These are phyloP conservation scores for Boletus sp. DNA, from an alignment of 768 basidiomycete species.

Conservation along the genomic window DNA sequence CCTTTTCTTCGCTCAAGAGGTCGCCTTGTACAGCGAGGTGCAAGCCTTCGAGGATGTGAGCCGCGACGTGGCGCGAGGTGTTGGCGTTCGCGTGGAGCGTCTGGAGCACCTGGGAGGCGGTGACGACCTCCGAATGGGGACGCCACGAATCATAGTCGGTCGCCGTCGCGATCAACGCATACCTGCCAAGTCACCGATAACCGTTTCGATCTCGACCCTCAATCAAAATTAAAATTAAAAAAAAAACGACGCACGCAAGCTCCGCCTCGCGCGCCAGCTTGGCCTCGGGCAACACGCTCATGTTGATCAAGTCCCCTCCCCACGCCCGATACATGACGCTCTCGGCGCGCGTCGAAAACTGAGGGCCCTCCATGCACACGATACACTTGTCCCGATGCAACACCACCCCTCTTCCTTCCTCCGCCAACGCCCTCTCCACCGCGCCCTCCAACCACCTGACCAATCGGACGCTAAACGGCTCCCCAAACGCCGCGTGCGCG, in stretches of 20 bases:
- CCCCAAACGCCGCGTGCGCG: slow-evolving; percentile 92
- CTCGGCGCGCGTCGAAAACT: slow-evolving; percentile 98
- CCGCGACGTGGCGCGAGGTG: slow-evolving; percentile 77
- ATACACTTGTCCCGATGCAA: slow-evolving; percentile 83
- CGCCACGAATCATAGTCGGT: slow-evolving; percentile 99
- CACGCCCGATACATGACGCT: slow-evolving; percentile 89
- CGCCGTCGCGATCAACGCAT: slow-evolving; percentile 84
- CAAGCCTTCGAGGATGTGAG: slow-evolving; percentile 65
- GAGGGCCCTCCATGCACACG: slow-evolving; percentile 96
- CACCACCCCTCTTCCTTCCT: slow-evolving; percentile 56
- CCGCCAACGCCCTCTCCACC: slow-evolving; percentile 61
- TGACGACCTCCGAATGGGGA: slow-evolving; percentile 75
- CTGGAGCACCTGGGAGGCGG: slow-evolving; percentile 87
- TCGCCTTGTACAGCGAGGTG: slow-evolving; percentile 56
- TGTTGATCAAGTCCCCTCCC: slow-evolving; percentile 95
- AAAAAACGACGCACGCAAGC: slow-evolving; percentile 54
- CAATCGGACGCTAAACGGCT: slow-evolving; percentile 75
- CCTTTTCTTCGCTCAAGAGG: slow-evolving; percentile 66
- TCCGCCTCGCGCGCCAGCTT: slow-evolving; percentile 96
- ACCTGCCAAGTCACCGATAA: slow-evolving; percentile 45
- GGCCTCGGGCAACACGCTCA: slow-evolving; percentile 96
- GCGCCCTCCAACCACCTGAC: slow-evolving; percentile 62
- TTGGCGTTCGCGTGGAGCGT: slow-evolving; percentile 84
- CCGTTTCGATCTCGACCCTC: not conserved
- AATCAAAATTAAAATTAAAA: not conserved